These are phyloP conservation scores for Populus nigra DNA, from an alignment of 345 rosid species.

Conservation along the genomic window DNA sequence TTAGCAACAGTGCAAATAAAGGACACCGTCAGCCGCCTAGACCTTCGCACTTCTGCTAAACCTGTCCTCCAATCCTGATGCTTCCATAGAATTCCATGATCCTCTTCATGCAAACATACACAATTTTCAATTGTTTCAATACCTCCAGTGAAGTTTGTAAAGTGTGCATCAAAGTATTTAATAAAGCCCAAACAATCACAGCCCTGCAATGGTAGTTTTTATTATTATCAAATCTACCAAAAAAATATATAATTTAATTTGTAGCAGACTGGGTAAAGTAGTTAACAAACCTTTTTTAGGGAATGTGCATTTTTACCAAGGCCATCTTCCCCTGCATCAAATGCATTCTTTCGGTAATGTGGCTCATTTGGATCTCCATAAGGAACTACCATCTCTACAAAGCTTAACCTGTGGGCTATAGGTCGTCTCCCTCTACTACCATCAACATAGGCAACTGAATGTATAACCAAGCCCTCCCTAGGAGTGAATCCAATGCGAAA, in stretches of 20 bases:
- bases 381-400: constrained; percentile 96
- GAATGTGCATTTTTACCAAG: constrained; percentile 94
- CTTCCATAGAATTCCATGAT: constrained; percentile 89
- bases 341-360: constrained; percentile 90
- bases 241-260: background rate
- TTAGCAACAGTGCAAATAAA: constrained; percentile 85
- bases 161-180: constrained; percentile 89
- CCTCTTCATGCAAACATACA: constrained; percentile 92
- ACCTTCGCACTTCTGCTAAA: constrained; percentile 88
- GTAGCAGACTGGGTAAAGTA: background rate
- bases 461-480: constrained; percentile 81
- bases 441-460: constrained; percentile 86
- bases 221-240: background rate
- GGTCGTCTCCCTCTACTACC: constrained; percentile 91
- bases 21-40: constrained; percentile 78
- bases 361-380: constrained; percentile 97
- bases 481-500: constrained; percentile 94
- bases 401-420: constrained; percentile 83
- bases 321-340: constrained; percentile 97
- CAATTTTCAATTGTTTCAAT: constrained; percentile 89
- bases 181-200: constrained; percentile 88
- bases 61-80: constrained; percentile 99
- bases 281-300: constrained; percentile 65
- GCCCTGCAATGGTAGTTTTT: constrained; percentile 43
- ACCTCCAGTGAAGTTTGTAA: constrained; percentile 84